Conservation (phyloP, 1,284 basidiomycete species). For the Rhodotorula glutinis region DNA sequence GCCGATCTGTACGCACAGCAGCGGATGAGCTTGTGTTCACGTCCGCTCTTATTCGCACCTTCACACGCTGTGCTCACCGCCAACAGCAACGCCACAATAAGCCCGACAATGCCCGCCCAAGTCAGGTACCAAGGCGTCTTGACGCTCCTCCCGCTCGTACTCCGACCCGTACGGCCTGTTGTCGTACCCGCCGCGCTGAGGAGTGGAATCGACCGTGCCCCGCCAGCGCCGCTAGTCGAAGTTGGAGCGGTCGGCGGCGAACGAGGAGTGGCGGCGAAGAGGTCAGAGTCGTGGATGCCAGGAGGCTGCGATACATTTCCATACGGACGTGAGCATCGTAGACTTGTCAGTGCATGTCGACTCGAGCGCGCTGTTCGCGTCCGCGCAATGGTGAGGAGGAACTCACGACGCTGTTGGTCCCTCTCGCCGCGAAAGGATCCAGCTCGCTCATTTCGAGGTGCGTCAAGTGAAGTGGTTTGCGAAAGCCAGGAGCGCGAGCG, state of each 20-base stretch:
- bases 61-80: too few relatives aligned
- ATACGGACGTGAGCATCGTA: too few relatives aligned
- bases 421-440: background rate
- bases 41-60: too few relatives aligned
- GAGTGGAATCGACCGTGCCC: background rate
- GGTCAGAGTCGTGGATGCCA: background rate
- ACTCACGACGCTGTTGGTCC: background rate
- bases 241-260: background rate
- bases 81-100: constrained; percentile 1
- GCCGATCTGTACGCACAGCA: constrained; percentile 10
- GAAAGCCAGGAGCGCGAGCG: background rate
- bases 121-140: constrained; percentile 24
- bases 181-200: background rate
- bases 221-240: background rate
- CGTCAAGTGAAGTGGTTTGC: background rate
- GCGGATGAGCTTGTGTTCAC: too few relatives aligned
- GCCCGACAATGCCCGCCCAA: constrained; percentile 5
- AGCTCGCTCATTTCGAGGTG: background rate
- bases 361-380: too few relatives aligned
- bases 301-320: background rate
- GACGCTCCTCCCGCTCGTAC: constrained; percentile 18
- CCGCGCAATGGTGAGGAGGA: background rate
- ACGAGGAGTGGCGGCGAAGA: background rate
- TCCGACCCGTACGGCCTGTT: constrained; percentile 13
- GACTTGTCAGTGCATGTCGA: too few relatives aligned